Percentiles rank a stretch among this genome's conserved stretches.
These are phyloP conservation scores for Ophiobolus disseminans DNA, from an alignment of 2,329 filamentous ascomycete genomes.

Conservation along the genomic window DNA sequence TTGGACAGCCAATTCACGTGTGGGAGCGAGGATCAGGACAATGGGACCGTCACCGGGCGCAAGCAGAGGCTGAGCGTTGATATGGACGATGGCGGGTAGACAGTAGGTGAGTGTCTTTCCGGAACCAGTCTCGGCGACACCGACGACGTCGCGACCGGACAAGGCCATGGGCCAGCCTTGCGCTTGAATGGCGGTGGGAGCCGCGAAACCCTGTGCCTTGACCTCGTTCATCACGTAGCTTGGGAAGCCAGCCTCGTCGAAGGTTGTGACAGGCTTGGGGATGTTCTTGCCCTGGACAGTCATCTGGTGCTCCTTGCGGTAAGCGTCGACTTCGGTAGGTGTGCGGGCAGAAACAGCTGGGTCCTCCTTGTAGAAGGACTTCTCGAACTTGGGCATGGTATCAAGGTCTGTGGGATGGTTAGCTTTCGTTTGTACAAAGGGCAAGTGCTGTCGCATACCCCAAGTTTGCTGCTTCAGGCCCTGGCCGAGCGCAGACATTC, in stretches of 20 bases:
- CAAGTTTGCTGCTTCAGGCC: slow-evolving; percentile 87
- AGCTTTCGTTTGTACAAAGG: slow-evolving; percentile 15
- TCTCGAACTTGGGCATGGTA: slow-evolving; percentile 93
- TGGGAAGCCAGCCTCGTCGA: slow-evolving; percentile 97
- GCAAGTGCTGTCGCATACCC: slow-evolving; percentile 67
- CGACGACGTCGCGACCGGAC: slow-evolving; percentile 95
- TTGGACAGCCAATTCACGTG: slow-evolving; percentile 96
- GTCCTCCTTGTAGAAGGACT: slow-evolving; percentile 98
- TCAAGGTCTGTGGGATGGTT: slow-evolving; percentile 68
- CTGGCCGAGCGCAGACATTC: slow-evolving; percentile 90
- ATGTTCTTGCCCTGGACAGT: slow-evolving; percentile 80
- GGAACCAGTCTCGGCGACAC: slow-evolving; percentile 98
- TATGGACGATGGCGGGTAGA: slow-evolving; percentile 97
- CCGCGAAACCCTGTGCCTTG: slow-evolving; percentile 94
- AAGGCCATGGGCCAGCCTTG: slow-evolving; percentile 99
- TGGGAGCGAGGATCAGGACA: slow-evolving; percentile 93
- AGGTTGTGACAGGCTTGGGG: slow-evolving; percentile 93
- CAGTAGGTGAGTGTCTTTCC: slow-evolving; percentile 99
- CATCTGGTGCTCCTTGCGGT: slow-evolving; percentile 86
- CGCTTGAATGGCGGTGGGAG: slow-evolving; percentile 94
- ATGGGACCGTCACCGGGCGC: slow-evolving; percentile 96
- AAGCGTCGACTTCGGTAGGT: slow-evolving; percentile 81
- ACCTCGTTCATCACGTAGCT: slow-evolving; percentile 98
- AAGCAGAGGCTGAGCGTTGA: slow-evolving; percentile 97
- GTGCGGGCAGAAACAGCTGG: slow-evolving; percentile 77